Percentiles rank a stretch among this genome's conserved stretches.
These are phyloP conservation scores for Scalesia atractyloides DNA, from an alignment of 129 eudicot genomes.

Conservation along the genomic window DNA sequence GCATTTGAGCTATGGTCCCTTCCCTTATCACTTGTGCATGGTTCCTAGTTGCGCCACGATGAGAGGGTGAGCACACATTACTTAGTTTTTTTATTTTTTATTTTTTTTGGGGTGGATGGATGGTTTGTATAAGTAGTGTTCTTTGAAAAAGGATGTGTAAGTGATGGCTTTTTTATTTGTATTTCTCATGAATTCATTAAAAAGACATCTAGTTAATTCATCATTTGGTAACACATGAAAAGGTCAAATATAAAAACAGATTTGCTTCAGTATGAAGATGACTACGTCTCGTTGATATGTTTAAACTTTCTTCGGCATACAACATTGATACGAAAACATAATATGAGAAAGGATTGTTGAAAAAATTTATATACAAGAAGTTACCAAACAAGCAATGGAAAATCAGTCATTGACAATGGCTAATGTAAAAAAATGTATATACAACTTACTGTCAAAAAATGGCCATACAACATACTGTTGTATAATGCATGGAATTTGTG, in stretches of 20 bases:
- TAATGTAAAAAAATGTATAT: background rate
- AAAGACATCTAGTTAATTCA: background rate
- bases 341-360: conserved; percentile 1
- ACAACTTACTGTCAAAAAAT: background rate
- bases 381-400: background rate
- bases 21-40: no score
- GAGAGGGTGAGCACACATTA: no score
- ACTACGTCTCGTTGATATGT: background rate
- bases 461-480: conserved; percentile 6
- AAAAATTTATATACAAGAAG: background rate
- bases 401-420: background rate
- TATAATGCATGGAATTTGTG: conserved; percentile 11
- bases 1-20: no score
- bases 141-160: no score
- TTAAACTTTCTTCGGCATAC: background rate
- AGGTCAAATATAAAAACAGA: background rate
- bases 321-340: background rate
- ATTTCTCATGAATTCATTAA: background rate
- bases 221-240: background rate
- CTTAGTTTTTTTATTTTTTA: no score
- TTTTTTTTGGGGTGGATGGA: no score
- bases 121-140: no score
- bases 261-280: background rate
- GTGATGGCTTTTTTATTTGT: no score
- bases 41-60: no score